phyloP scores from a whole-genome alignment of 495 filamentous ascomycete species.

The Penicillium daleae region DNA sequence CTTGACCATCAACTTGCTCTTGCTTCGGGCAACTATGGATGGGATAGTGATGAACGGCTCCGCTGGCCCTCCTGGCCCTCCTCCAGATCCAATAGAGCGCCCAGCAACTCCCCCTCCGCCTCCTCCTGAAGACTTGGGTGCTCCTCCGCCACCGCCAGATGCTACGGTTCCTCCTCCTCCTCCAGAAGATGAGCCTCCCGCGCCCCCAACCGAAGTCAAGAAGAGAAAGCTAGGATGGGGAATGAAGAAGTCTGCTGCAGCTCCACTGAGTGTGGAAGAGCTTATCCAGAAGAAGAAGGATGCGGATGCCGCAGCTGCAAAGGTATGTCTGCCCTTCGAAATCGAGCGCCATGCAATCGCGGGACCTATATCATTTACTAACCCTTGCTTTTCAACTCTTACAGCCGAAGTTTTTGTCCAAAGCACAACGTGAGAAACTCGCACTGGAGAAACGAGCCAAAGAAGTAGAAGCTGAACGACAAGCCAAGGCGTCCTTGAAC shows the following conservation, averaged over 20 bases:
- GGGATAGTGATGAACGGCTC: conserved; percentile 33
- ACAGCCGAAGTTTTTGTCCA: conserved; percentile 90
- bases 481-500: conserved; percentile 40
- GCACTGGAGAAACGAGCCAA: conserved; percentile 84
- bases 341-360: not conserved
- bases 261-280: conserved; percentile 76
- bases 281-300: conserved; percentile 77
- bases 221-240: conserved; percentile 65
- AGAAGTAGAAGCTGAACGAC: conserved; percentile 74
- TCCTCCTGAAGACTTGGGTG: conserved; percentile 51
- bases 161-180: conserved; percentile 56
- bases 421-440: conserved; percentile 83
- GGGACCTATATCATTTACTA: not conserved
- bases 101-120: conserved; percentile 58
- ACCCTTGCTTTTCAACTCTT: not conserved
- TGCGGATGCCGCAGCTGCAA: conserved; percentile 74
- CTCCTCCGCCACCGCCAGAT: conserved; percentile 54
- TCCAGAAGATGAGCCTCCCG: conserved; percentile 32
- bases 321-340: conserved; percentile 50
- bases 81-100: conserved; percentile 42
- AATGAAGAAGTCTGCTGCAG: conserved; percentile 37
- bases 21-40: conserved; percentile 29
- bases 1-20: conserved; percentile 4
- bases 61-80: conserved; percentile 30
- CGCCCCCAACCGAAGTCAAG: conserved; percentile 42